Conservation (phyloP, 805 yeast genomes). For the Kuraishia floccosa region DNA sequence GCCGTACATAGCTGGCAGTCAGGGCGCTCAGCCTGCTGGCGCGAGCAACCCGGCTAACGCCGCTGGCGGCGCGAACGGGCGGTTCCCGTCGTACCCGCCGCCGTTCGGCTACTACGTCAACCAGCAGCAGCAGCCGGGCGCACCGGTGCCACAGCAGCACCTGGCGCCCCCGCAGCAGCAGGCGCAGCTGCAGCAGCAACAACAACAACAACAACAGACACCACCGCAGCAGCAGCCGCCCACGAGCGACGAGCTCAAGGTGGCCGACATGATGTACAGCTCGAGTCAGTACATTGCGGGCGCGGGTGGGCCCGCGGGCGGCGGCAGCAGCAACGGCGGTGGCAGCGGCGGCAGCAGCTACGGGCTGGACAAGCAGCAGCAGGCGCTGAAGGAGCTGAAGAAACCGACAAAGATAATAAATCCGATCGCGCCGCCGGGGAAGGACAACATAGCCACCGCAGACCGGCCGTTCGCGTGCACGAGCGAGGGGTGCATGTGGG, state of each 20-base stretch:
- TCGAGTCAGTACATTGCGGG: too few relatives aligned
- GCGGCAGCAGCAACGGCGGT: not conserved
- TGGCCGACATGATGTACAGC: not conserved
- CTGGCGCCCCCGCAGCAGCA: not conserved
- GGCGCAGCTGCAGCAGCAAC: not conserved
- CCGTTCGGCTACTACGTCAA: slow-evolving; percentile 1
- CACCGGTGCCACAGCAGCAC: too few relatives aligned
- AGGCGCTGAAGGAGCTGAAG: not conserved
- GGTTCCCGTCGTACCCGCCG: slow-evolving; percentile 2
- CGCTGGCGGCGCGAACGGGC: not conserved
- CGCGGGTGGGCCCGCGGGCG: not conserved
- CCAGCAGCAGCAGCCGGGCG: slow-evolving; percentile 1
- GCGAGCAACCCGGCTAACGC: not conserved
- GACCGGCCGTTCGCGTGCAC: slow-evolving; percentile 4
- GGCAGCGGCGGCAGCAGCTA: not conserved
- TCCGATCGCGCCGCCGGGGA: slow-evolving; percentile 1
- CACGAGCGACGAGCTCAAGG: not conserved
- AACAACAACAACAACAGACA: not conserved
- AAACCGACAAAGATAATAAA: not conserved
- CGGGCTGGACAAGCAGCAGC: not conserved
- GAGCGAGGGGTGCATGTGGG: slow-evolving; percentile 27
- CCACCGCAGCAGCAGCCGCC: slow-evolving; percentile 1
- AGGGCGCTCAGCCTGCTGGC: not conserved
- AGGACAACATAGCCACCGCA: not conserved
- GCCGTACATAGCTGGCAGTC: not conserved